Conservation (phyloP, 1,284 basidiomycete genomes). For the Leccinum griseonigrum region DNA sequence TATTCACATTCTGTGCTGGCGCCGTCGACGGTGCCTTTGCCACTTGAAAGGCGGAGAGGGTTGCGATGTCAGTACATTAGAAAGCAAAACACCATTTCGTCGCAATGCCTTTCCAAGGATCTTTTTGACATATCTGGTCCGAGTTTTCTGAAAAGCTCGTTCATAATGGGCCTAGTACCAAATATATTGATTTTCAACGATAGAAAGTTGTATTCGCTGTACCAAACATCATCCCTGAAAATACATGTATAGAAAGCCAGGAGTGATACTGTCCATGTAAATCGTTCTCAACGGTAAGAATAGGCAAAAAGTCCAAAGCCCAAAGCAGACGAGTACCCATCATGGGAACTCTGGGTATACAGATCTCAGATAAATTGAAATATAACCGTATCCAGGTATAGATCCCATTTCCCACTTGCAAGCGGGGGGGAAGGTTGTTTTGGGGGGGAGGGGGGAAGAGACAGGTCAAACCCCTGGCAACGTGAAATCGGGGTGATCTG, state of each 20-base stretch:
- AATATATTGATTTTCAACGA: neutral
- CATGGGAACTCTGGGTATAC: neutral
- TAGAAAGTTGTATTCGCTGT: neutral
- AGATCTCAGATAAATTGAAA: neutral
- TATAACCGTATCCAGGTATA: neutral
- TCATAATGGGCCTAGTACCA: neutral
- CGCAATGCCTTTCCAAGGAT: too few relatives aligned
- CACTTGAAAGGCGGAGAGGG: too few relatives aligned
- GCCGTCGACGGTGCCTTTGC: too few relatives aligned
- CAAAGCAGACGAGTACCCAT: neutral
- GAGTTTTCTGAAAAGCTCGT: neutral
- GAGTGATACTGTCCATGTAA: neutral
- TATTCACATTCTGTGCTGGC: too few relatives aligned
- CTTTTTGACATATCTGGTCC: too few relatives aligned
- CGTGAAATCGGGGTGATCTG: slow-evolving; percentile 59
- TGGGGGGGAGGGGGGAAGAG: neutral
- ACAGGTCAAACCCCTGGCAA: slow-evolving; percentile 44
- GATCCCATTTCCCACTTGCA: neutral
- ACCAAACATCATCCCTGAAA: neutral
- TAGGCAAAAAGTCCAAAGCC: neutral
- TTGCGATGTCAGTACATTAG: too few relatives aligned
- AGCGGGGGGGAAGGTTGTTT: neutral
- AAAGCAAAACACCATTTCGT: too few relatives aligned
- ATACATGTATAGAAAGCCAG: too few relatives aligned
- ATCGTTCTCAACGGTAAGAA: neutral